phyloP scores from a whole-genome alignment of 805 yeast species.

The Candida montana region DNA sequence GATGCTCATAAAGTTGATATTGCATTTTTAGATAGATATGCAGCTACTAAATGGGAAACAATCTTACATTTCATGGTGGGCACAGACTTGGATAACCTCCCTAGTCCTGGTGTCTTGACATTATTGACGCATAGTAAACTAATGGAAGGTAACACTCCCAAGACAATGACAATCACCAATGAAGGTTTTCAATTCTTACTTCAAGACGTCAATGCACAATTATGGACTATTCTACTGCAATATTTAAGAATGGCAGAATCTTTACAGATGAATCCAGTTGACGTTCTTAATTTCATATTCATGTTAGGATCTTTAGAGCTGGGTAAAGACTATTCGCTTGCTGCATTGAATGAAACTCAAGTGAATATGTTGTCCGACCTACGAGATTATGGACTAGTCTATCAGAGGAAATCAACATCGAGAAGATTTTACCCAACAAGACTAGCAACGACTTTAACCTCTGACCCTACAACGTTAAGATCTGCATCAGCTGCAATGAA shows the following conservation, averaged over 20 bases:
- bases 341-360: slow-evolving; percentile 74
- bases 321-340: slow-evolving; percentile 77
- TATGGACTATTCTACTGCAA: slow-evolving; percentile 87
- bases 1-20: slow-evolving; percentile 55
- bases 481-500: slow-evolving; percentile 74
- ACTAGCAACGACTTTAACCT: slow-evolving; percentile 81
- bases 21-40: slow-evolving; percentile 71
- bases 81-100: slow-evolving; percentile 62
- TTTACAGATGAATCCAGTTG: slow-evolving; percentile 91
- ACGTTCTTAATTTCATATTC: slow-evolving; percentile 88
- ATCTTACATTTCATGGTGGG: slow-evolving; percentile 98
- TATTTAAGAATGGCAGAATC: slow-evolving; percentile 81
- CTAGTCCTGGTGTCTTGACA: slow-evolving; percentile 77
- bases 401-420: slow-evolving; percentile 53
- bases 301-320: slow-evolving; percentile 89
- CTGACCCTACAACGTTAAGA: slow-evolving; percentile 68
- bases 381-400: slow-evolving; percentile 86
- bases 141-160: slow-evolving; percentile 59
- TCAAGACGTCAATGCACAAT: slow-evolving; percentile 90
- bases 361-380: slow-evolving; percentile 81
- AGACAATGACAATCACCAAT: slow-evolving; percentile 67
- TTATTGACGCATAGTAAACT: slow-evolving; percentile 75
- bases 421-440: slow-evolving; percentile 83
- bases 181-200: slow-evolving; percentile 90
- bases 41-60: slow-evolving; percentile 88